A percentile compares a stretch with the other conserved stretches of the same genome.
Conservation (phyloP, 2,329 filamentous ascomycete genomes). For the Grosmannia serpens region DNA sequence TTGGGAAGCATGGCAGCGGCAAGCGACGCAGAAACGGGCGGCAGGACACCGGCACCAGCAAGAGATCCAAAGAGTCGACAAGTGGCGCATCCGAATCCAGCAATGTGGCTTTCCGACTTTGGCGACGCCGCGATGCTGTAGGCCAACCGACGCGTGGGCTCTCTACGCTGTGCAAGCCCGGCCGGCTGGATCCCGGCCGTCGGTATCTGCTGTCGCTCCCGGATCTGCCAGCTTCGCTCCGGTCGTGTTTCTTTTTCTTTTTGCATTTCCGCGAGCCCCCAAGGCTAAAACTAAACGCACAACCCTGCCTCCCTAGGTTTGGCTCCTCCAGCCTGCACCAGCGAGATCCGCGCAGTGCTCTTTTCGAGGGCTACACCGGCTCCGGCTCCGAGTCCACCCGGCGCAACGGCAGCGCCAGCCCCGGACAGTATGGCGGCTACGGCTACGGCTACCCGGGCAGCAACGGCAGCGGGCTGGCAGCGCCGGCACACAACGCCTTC, state of each 20-base stretch:
- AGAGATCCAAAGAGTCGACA: neutral
- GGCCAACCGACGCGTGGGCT: too few species aligned
- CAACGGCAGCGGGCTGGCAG: slow-evolving; percentile 22
- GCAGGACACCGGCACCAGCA: neutral
- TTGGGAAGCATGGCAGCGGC: neutral
- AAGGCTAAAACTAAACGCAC: neutral
- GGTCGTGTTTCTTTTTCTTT: neutral
- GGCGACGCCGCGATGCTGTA: neutral
- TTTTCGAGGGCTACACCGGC: slow-evolving; percentile 64
- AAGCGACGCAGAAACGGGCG: neutral
- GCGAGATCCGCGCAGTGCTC: slow-evolving; percentile 58
- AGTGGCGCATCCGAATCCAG: neutral
- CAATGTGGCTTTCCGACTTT: neutral
- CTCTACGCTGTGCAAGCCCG: too few species aligned
- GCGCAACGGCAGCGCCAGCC: slow-evolving; percentile 32
- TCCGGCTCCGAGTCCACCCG: slow-evolving; percentile 31
- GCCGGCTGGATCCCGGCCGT: too few species aligned
- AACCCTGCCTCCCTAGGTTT: slow-evolving; percentile 38
- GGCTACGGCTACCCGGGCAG: slow-evolving; percentile 41
- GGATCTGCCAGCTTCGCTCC: neutral
- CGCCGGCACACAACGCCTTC: slow-evolving; percentile 31
- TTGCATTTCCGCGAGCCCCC: neutral
- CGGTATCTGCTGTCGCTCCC: neutral
- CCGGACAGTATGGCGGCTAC: slow-evolving; percentile 25
- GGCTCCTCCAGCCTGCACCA: slow-evolving; percentile 59